These are phyloP conservation scores for Martensiomyces pterosporus DNA, from an alignment of 192 early-diverging fungal species.

Conservation along the genomic window DNA sequence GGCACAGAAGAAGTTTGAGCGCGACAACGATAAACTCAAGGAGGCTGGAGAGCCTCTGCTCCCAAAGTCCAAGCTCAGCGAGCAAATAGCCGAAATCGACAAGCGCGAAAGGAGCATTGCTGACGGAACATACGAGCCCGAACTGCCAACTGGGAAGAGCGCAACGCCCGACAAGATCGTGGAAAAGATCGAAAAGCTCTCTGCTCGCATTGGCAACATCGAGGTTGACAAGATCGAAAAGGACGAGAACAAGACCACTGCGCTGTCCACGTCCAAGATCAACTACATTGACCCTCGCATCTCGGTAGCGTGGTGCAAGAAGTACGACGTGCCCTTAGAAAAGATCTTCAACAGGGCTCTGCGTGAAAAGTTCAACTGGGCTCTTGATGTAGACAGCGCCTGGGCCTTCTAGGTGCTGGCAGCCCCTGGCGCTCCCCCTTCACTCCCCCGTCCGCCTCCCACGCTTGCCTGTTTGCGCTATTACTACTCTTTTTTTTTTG, in stretches of 20 bases:
- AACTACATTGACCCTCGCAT: constrained; percentile 99
- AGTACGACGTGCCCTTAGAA: constrained; percentile 81
- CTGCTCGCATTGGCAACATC: constrained; percentile 67
- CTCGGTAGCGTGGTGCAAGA: constrained; percentile 88
- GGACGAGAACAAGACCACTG: constrained; percentile 96
- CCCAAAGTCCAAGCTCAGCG: constrained; percentile 54
- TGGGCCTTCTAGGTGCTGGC: constrained; percentile 62
- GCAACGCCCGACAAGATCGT: constrained; percentile 65
- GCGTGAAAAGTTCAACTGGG: constrained; percentile 97
- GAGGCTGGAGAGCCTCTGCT: constrained; percentile 56
- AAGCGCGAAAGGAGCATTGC: constrained; percentile 49
- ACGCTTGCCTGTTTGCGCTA: no score
- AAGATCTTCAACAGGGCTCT: constrained; percentile 90
- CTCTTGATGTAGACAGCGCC: constrained; percentile 63
- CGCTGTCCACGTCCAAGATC: constrained; percentile 93
- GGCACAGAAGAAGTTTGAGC: constrained; percentile 58
- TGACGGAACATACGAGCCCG: constrained; percentile 22
- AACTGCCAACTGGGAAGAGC: constrained; percentile 33
- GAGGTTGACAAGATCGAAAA: constrained; percentile 80
- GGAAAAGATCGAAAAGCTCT: constrained; percentile 65
- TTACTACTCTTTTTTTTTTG: no score
- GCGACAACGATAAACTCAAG: constrained; percentile 78
- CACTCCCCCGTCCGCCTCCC: no score
- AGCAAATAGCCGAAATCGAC: constrained; percentile 28
- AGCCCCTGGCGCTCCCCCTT: no score